Base-by-base conservation (phyloP, 495 filamentous ascomycete species). In the Chaetomium fimeti region DNA sequence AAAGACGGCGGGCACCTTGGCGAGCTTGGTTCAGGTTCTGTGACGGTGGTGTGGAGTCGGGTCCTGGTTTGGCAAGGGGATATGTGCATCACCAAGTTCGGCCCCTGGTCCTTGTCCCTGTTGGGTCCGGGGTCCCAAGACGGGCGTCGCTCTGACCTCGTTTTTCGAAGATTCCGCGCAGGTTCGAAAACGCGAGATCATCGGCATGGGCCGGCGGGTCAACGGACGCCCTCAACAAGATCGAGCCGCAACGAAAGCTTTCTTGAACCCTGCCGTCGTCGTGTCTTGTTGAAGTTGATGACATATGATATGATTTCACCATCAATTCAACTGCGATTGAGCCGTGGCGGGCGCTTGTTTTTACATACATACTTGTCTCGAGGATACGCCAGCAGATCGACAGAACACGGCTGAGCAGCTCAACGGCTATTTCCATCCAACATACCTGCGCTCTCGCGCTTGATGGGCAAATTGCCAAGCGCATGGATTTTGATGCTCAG, bases 111-210 rank as follows among this genome's bases (percentile, higher is more conserved):
- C 69, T 66, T 63, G 69, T n/a, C 28, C 48, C 24, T 51, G 48
- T 32, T n/a, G 43, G 47, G 9, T 42, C 43, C 57, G 38, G 47
- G 64, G 64, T 57, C 54, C 55, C 60, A 9, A 55, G 57, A 20
- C 57, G 62, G 53, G 27, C 57, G 64, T 68, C 62, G 72, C 72
- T 72, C 69, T 61, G 70, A 68, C 72, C 72, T 72, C 71, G 3
- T 36, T 62, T 67, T 64, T 74, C 59, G 72, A 75, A 73, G 68
- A 65, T 75, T 73, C 73, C 63, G 70, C 68, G 67, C 59, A 71
- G 66, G 59, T 72, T 74, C 73, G 68, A 72, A 72, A 64, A 69
- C 66, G 72, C 66, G 61, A 67, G 12, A 70, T 67, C 65, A 68
- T 42, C 49, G 36, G 63, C 60, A 62, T 64, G 59, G 58, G 53